Evolutionary conservation across 805 yeast species (phyloP), one percentile per base, ranked within the genome.

Genomic region (Lachancea lanzarotensis): DNA sequence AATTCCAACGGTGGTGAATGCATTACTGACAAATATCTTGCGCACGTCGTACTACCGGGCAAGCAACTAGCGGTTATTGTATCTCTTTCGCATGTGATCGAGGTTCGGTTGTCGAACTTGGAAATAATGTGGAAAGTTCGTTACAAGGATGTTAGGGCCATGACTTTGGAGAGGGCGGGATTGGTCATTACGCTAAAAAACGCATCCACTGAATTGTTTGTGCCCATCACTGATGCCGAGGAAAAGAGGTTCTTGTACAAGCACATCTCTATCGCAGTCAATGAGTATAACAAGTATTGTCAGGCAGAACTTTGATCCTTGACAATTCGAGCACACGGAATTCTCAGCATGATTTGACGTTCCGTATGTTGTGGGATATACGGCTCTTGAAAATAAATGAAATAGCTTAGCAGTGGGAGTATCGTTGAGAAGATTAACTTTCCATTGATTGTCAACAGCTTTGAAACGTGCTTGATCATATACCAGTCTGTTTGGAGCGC

Each of bases 21-120:
- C 57, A 74, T 78, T 52, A 70, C 72, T 40, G 97, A 93, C 55
- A 68, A 70, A 17, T 93, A 93, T 56, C 68, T 93, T 45, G 95
- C 96, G 0, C 98, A 93, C 63, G 77, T 85, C 49, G 75, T 86
- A 16, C 69, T 90, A 38, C 82, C 95, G 1, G 95, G 95, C 7
- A 84, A 81, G 40, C 95, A 87, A 49, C 72, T 76, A 54, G 84
- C 82, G 6, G 82, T 88, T 2, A 67, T 91, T 41, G 81, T 93
- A 3, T 85, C 96, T 1, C 79, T 78, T 69, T 75, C 70, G 46
- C 75, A 81, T 47, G 81, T 93, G 16, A 58, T 88, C 39, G 72
- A 89, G 59, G 75, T 88, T 47, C 75, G 81, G 20, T 71, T 88
- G 16, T 77, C 79, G 36, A 69, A 72, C 1, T 64, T 83, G 68